Evolutionary conservation across 1,139 yeast genomes (phyloP).

Genomic region (Magnusiomyces tetraspermus): DNA sequence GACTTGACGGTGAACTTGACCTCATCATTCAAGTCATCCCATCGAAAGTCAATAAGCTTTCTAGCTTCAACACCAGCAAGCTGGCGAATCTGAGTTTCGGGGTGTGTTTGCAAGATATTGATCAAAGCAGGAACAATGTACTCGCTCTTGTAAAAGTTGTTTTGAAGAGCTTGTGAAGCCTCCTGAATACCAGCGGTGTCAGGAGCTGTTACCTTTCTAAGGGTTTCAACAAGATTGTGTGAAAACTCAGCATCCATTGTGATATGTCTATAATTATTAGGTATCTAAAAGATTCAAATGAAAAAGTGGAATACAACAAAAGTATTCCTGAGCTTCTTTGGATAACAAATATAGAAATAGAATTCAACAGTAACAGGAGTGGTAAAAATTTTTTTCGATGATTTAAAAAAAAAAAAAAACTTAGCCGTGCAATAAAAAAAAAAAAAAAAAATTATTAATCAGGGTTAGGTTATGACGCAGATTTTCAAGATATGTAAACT

Average conservation of each 20-base stretch:
- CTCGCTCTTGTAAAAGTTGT: slow-evolving; percentile 64
- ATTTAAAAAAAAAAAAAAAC: too few species aligned
- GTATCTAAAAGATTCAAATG: background rate
- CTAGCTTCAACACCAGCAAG: slow-evolving; percentile 94
- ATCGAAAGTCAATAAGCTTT: slow-evolving; percentile 63
- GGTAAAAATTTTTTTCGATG: too few species aligned
- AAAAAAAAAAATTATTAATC: too few species aligned
- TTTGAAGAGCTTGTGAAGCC: slow-evolving; percentile 67
- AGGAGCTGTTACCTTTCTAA: slow-evolving; percentile 67
- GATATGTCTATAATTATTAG: slow-evolving; percentile 31
- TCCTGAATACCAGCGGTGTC: slow-evolving; percentile 69
- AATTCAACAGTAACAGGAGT: too few species aligned
- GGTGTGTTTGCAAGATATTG: slow-evolving; percentile 64
- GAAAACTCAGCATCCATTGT: slow-evolving; percentile 74
- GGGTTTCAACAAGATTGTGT: slow-evolving; percentile 64
- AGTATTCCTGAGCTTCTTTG: too few species aligned
- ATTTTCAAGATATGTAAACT: too few species aligned
- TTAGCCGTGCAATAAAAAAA: too few species aligned
- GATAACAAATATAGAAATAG: too few species aligned
- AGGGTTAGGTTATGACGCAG: too few species aligned
- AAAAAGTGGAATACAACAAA: background rate
- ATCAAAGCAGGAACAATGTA: slow-evolving; percentile 72
- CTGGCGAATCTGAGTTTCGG: slow-evolving; percentile 56
- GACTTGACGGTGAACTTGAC: slow-evolving; percentile 54
- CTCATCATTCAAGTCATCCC: slow-evolving; percentile 44